Evolutionary conservation across 2,329 filamentous ascomycete species (phyloP), one percentile per base, ranked within the genome.

Genomic region (Claviceps fusiformis): DNA sequence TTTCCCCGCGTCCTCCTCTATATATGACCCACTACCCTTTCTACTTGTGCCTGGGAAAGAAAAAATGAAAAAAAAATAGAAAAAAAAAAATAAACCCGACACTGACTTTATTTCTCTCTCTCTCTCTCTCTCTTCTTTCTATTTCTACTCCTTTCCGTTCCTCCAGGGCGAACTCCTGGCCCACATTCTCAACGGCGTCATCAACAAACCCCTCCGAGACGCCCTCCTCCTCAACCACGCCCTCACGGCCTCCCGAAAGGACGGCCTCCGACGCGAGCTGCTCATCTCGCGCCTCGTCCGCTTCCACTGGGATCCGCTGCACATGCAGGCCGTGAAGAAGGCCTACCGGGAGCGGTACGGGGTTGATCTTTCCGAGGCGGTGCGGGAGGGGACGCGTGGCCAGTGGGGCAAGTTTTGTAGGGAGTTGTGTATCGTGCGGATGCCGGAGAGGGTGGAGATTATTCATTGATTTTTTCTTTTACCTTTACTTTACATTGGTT

Each of bases 181-280:
- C 0, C 93, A 97, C 70, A 89, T 97, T 62, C 85, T 98, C 65
- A 96, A 97, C 71, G 93, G 93, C 64, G 84, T 95, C 56, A 95
- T 97, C 73, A 97, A 97, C 73, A 87, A 87, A 57, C 91, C 93
- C 6, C 89, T 95, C 59, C 88, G 93, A 55, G 93, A 97, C 68
- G 89, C 92, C 3, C 79, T 96, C 43, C 83, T 97, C 3, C 76
- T 98, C 1, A 85, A 95, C 69, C 93, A 97, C 72, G 92, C 93
- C 2, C 82, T 97, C 60, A 86, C 83, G 24, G 80, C 86, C 49
- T 85, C 85, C 3, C 80, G 78, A 60, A 81, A 80, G 59, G 87
- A 92, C 65, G 71, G 79, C 54, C 76, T 91, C 59, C 83, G 92
- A 35, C 86, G 87, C 49, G 92, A 96, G 67, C 74, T 96, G 51